Evolutionary conservation across 1,139 yeast genomes (phyloP), one percentile per base, ranked within the genome.

Genomic region (Magnusiomyces tetraspermus): DNA sequence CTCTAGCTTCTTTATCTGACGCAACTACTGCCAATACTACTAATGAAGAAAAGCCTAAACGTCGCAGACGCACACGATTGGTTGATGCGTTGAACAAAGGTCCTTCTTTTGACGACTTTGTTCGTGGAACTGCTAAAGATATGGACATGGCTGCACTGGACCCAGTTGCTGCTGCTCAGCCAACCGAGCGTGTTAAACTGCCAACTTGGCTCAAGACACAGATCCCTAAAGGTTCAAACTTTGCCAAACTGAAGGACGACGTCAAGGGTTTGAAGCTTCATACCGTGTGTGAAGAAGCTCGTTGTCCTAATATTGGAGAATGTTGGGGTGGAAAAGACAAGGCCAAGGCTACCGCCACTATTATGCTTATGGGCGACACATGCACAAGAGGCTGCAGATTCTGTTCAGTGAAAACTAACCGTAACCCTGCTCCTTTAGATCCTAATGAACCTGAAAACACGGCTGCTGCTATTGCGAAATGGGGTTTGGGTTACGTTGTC

Each of bases 401-500:
- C 71, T 94, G 99, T 69, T 85, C 96, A 1, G 98, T 94, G 50
- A 94, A 94, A 70, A 94, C 98, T 1, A 82, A 83, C 67, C 77
- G 98, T 62, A 73, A 73, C 3, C 99, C 99, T 0, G 82, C 84
- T 0, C 80, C 89, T 11, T 85, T 96, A 6, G 98, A 94, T 70
- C 96, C 97, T 31, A 81, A 79, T 76, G 99, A 94, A 67, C 99
- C 99, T 0, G 96, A 87, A 67, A 89, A 92, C 64, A 94, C 98
- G 0, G 97, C 98, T 0, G 97, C 87, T 63, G 98, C 98, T 28
- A 89, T 94, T 56, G 83, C 90, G 51, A 82, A 96, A 70, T 94
- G 99, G 99, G 98, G 97, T 0, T 77, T 94, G 58, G 99, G 99
- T 28, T 94, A 94, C 67, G 97, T 94, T 36, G 99, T 94, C 41